Base-by-base conservation (phyloP, 306 rosid genomes). In the Lupinus albus region DNA sequence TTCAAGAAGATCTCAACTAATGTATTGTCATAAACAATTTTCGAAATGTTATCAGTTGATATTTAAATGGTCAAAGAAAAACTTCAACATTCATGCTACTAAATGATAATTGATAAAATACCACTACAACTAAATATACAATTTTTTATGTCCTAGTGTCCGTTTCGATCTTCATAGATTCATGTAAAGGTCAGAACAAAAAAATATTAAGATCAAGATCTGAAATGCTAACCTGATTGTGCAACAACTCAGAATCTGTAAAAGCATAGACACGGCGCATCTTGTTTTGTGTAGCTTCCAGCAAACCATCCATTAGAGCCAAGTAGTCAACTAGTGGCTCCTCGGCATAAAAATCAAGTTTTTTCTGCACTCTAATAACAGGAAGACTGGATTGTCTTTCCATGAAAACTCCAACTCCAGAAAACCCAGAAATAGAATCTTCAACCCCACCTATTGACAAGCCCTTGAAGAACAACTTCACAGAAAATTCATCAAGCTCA, bases 331-430 rank as follows among this genome's bases (percentile, higher is more conserved):
- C 91, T 20, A 92, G 78, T 18, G 83, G 78, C 64, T 84, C 95
- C 30, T 87, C 96, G 18, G 85, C 93, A 80, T 81, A 80, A 79
- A 92, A 86, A 7, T 92, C 93, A 72, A 92, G 98, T 72, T 77
- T 89, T 70, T 92, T 92, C 82, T 92, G 98, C 68, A 92, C 91
- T 78, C 84, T 83, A 64, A 89, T 75, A 54, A 58, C 81, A 38
- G 86, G 83, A 49, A 72, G 66, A 58, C 57, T 53, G 5, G 80
- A 62, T 59, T 89, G 60, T 55, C 89, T 86, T 77, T 92, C 95
- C 86, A 92, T 89, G 25, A 84, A 67, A 59, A 92, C 96, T n/a
- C 98, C 96, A 82, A 92, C 89, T 38, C 98, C 98, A 72, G 98
- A 86, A 81, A 83, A 67, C 53, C 93, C 92, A 41, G 84, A 83